Evolutionary conservation across 2,329 filamentous ascomycete genomes (phyloP), one percentile per base, ranked within the genome.

Genomic region (Trichoderma sp.): DNA sequence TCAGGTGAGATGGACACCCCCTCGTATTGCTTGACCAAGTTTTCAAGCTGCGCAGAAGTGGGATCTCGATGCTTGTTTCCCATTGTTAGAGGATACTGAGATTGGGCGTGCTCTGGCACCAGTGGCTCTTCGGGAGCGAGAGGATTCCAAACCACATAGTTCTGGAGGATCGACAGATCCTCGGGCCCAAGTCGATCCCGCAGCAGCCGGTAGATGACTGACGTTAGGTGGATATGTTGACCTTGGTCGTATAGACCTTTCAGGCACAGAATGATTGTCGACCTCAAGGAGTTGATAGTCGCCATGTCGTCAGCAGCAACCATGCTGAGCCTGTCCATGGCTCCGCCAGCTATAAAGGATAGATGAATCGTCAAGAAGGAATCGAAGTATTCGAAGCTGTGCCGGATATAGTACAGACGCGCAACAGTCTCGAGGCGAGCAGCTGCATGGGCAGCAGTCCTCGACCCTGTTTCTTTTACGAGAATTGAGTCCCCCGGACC

Each of bases 361-460:
- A 50, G 39, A 32, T 63, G 32, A 25, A 54, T 48, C 8, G 63
- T 50, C 34, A 69, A 25, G 29, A 70, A 70, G 17, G 58, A 8
- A 52, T 69, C 67, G 35, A 15, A 59, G 27, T 32, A 45, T 25
- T 70, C 69, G 32, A 58, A 78, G 9, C 77, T 76, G 67, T 79
- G 76, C 4, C 76, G 74, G 2, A 78, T 73, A 68, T 76, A 79
- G 68, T 79, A 78, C 1, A 79, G 71, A 1, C 77, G 76, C 3
- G 76, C 34, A 5, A 78, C 58, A 2, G 77, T 79, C 67, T 79
- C 76, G 13, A 77, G 70, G 32, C 74, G 70, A 22, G 71, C 70
- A n/a, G 70, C 69, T 4, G 76, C 72, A 37, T 68, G 64, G 13
- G 56, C 32, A 17, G 61, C 63, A 74, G 50, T 64, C 13, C 37